Percentiles rank a stretch among this genome's conserved stretches.
phyloP scores from a whole-genome alignment of 2,329 filamentous ascomycete genomes.

The Ophiosphaerella korrae region DNA sequence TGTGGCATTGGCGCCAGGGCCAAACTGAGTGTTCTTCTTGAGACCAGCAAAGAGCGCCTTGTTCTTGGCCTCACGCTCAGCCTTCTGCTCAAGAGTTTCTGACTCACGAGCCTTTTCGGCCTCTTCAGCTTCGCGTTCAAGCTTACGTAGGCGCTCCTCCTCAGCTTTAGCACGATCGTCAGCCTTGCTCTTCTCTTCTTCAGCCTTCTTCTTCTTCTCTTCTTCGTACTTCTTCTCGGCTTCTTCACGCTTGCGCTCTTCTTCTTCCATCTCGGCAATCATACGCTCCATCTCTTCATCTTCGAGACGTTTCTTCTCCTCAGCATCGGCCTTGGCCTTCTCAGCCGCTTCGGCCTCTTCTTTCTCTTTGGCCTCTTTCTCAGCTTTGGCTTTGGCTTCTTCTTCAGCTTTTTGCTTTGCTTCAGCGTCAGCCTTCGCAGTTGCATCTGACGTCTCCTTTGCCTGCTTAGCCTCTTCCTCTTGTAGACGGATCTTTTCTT shows the following conservation, averaged over 20 bases:
- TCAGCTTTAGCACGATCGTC: constrained; percentile 52
- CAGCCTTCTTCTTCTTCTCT: constrained; percentile 67
- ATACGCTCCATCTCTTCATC: constrained; percentile 60
- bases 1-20: constrained; percentile 49
- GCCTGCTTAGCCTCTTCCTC: constrained; percentile 65
- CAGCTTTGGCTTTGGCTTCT: constrained; percentile 48
- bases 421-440: constrained; percentile 51
- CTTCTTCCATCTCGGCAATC: constrained; percentile 65
- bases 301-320: constrained; percentile 43
- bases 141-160: constrained; percentile 58
- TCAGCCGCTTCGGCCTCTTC: constrained; percentile 42
- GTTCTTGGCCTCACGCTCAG: constrained; percentile 43
- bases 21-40: constrained; percentile 55
- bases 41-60: constrained; percentile 52
- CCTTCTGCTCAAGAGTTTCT: constrained; percentile 50
- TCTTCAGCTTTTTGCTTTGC: constrained; percentile 60
- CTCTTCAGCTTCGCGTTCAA: constrained; percentile 56
- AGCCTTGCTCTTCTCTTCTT: constrained; percentile 63
- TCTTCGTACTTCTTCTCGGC: constrained; percentile 73
- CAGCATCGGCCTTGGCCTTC: constrained; percentile 48
- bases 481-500: constrained; percentile 54
- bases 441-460: constrained; percentile 47
- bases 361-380: constrained; percentile 40
- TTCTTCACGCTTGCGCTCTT: constrained; percentile 60
- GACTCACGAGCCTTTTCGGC: constrained; percentile 52